phyloP scores from a whole-genome alignment of 495 filamentous ascomycete genomes.

The Lasiosphaeria hispida region DNA sequence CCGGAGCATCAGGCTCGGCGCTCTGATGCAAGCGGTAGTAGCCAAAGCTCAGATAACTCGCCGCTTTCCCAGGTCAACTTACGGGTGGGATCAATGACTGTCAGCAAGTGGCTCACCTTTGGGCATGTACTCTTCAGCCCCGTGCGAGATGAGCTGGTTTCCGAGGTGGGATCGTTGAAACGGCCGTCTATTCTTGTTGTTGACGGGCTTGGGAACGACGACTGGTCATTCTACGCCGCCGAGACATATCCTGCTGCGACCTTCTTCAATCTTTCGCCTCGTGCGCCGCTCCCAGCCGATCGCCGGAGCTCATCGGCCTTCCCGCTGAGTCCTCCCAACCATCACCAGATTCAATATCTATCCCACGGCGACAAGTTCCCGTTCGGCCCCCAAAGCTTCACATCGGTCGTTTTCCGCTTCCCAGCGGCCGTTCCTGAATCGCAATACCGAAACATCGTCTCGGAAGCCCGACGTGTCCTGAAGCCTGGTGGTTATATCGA shows the following conservation, averaged over 20 bases:
- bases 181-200: constrained; percentile 76
- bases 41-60: constrained; percentile 49
- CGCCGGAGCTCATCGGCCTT: constrained; percentile 35
- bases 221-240: constrained; percentile 98
- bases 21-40: constrained; percentile 46
- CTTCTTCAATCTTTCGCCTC: constrained; percentile 78
- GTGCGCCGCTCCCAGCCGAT: constrained; percentile 39
- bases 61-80: constrained; percentile 76
- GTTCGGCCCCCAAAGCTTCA: constrained; percentile 83
- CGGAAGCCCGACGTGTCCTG: constrained; percentile 87
- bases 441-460: constrained; percentile 75
- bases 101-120: constrained; percentile 84
- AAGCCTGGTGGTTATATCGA: constrained; percentile 89
- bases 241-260: constrained; percentile 83
- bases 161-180: constrained; percentile 44
- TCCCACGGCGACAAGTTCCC: constrained; percentile 71
- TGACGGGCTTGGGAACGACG: constrained; percentile 79
- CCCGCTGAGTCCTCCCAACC: constrained; percentile 70
- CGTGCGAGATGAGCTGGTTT: constrained; percentile 71
- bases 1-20: constrained; percentile 38
- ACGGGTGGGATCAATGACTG: constrained; percentile 67
- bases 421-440: constrained; percentile 69
- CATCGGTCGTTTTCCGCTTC: constrained; percentile 84
- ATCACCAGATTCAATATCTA: constrained; percentile 76
- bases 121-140: constrained; percentile 94